These are phyloP conservation scores for Metschnikowia borealis DNA, from an alignment of 805 yeast genomes.

Conservation along the genomic window DNA sequence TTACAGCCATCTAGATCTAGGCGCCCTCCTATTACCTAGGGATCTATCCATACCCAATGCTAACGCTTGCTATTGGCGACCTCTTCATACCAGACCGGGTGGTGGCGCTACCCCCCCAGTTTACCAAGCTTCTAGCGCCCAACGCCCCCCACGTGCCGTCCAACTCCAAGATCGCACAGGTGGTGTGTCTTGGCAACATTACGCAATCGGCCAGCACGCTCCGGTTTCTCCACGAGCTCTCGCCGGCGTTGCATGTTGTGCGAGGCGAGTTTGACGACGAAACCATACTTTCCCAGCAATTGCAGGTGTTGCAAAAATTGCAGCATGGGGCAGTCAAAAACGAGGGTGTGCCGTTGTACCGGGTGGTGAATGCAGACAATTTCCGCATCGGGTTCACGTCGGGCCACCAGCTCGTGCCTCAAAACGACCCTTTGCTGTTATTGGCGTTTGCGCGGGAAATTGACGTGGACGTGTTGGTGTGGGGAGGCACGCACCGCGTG, in stretches of 20 bases:
- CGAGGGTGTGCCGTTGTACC: slow-evolving; percentile 50
- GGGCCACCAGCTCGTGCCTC: slow-evolving; percentile 81
- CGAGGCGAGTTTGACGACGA: slow-evolving; percentile 77
- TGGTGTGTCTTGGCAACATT: slow-evolving; percentile 79
- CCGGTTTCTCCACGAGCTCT: slow-evolving; percentile 59
- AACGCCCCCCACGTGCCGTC: slow-evolving; percentile 39
- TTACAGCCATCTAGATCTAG: too few species aligned
- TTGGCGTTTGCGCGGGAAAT: slow-evolving; percentile 80
- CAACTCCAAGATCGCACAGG: slow-evolving; percentile 72
- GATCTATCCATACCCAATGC: slow-evolving; percentile 20
- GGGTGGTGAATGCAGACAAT: slow-evolving; percentile 63
- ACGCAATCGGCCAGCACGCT: slow-evolving; percentile 63
- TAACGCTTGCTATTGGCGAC: slow-evolving; percentile 77
- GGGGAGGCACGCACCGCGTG: slow-evolving; percentile 91
- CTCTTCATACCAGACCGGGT: slow-evolving; percentile 87
- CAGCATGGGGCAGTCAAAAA: slow-evolving; percentile 15
- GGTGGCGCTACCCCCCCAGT: slow-evolving; percentile 55
- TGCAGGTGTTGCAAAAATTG: slow-evolving; percentile 25
- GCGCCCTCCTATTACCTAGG: too few species aligned
- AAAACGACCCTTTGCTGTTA: slow-evolving; percentile 80
- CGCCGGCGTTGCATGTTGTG: slow-evolving; percentile 71
- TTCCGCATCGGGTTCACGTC: slow-evolving; percentile 80
- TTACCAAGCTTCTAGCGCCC: slow-evolving; percentile 73
- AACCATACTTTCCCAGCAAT: slow-evolving; percentile 32
- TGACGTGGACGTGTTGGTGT: slow-evolving; percentile 84